Conservation (phyloP, 345 rosid species). For the Punica granatum region DNA sequence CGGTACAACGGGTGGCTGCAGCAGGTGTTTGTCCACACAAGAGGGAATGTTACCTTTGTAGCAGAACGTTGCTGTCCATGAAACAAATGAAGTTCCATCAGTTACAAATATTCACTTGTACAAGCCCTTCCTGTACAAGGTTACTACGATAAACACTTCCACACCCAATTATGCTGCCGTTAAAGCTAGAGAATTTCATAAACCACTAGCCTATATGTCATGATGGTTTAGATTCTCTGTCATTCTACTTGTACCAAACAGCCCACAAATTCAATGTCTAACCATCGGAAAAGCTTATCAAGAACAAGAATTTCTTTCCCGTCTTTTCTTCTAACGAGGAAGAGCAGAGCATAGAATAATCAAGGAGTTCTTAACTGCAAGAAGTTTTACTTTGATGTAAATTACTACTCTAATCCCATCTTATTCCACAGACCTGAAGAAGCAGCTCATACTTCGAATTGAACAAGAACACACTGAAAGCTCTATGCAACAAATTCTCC, state of each 20-base stretch:
- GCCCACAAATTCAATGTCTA: too few relatives aligned
- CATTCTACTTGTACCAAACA: too few relatives aligned
- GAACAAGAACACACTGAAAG: constrained; percentile 92
- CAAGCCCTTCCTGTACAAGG: neutral
- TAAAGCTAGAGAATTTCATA: neutral
- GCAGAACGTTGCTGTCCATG: constrained; percentile 80
- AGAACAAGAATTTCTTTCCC: too few relatives aligned
- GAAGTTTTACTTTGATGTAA: neutral
- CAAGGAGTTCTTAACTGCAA: too few relatives aligned
- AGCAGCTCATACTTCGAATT: constrained; percentile 93
- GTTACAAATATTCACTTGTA: neutral
- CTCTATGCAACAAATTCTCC: constrained; percentile 78
- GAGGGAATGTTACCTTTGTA: constrained; percentile 94
- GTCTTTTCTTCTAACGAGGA: too few relatives aligned
- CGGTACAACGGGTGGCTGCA: constrained; percentile 96
- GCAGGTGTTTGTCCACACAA: constrained; percentile 98
- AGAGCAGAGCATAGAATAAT: too few relatives aligned
- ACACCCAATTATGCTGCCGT: neutral
- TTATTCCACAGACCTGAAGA: constrained; percentile 61
- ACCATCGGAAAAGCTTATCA: too few relatives aligned
- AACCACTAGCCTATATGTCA: too few relatives aligned
- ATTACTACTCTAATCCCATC: neutral
- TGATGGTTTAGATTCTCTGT: neutral
- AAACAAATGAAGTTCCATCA: neutral
- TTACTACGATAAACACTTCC: neutral